Evolutionary conservation across 768 basidiomycete species (phyloP).

Genomic region (Nidularia pulvinata): DNA sequence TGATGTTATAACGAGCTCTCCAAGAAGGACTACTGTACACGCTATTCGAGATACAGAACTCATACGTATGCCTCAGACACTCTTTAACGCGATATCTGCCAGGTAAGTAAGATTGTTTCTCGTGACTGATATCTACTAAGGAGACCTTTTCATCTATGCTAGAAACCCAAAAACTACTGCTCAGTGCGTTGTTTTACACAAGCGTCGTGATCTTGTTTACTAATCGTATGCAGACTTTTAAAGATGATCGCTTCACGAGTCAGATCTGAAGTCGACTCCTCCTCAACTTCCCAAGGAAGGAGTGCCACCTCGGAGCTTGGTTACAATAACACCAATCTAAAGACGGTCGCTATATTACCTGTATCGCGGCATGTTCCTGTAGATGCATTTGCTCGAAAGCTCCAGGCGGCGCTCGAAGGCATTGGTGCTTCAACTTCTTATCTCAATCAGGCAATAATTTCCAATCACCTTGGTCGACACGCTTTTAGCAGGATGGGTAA

Average conservation of each 20-base stretch:
- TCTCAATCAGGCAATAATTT: slow-evolving; percentile 93
- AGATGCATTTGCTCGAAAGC: slow-evolving; percentile 85
- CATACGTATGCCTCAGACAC: slow-evolving; percentile 93
- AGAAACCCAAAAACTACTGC: slow-evolving; percentile 88
- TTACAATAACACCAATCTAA: slow-evolving; percentile 83
- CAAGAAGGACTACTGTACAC: slow-evolving; percentile 88
- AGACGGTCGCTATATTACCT: slow-evolving; percentile 93
- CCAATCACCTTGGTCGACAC: slow-evolving; percentile 89
- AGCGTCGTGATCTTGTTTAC: neutral
- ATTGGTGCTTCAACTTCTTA: slow-evolving; percentile 94
- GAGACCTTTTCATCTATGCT: neutral
- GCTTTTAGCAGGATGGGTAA: slow-evolving; percentile 98
- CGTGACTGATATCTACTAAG: slow-evolving; percentile 1
- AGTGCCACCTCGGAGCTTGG: slow-evolving; percentile 59
- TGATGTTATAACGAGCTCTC: slow-evolving; percentile 93
- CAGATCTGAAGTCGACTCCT: slow-evolving; percentile 75
- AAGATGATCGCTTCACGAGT: slow-evolving; percentile 94
- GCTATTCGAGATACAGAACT: slow-evolving; percentile 98
- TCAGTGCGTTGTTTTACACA: slow-evolving; percentile 45
- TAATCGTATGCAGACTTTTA: slow-evolving; percentile 49
- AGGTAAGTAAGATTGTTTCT: slow-evolving; percentile 41
- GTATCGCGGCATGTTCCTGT: slow-evolving; percentile 87
- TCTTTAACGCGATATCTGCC: slow-evolving; percentile 97
- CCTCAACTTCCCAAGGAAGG: slow-evolving; percentile 48
- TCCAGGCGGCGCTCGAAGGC: slow-evolving; percentile 86